These are phyloP conservation scores for Wickerhamomyces sydowiorum DNA, from an alignment of 805 yeast species.

Conservation along the genomic window DNA sequence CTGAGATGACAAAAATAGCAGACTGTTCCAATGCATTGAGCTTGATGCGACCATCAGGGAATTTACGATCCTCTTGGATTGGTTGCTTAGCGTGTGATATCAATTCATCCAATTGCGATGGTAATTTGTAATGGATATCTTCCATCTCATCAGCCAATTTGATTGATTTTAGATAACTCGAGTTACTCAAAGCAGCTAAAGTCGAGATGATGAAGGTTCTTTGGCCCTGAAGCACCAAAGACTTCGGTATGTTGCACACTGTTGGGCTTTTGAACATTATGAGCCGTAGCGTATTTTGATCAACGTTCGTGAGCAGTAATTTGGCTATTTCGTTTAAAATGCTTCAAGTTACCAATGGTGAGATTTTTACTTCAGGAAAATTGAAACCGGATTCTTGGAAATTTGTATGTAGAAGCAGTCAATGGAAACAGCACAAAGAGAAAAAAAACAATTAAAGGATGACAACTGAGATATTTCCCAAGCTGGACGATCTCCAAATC, in stretches of 20 bases:
- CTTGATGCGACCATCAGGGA: constrained; percentile 77
- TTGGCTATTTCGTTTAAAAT: too few species aligned
- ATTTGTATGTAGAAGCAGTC: too few species aligned
- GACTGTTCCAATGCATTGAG: constrained; percentile 56
- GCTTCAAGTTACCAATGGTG: too few species aligned
- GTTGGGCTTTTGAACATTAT: too few species aligned
- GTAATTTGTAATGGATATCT: constrained; percentile 28
- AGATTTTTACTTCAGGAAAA: too few species aligned
- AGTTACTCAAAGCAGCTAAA: constrained; percentile 16
- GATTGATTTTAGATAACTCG: constrained; percentile 35
- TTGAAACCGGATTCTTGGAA: too few species aligned
- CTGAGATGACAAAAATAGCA: constrained; percentile 64
- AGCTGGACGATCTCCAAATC: constrained; percentile 16
- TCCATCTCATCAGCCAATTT: constrained; percentile 57
- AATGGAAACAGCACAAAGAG: neutral
- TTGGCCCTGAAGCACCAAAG: too few species aligned
- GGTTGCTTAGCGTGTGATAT: neutral
- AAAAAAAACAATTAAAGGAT: constrained; percentile 10
- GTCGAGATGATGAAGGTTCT: constrained; percentile 12
- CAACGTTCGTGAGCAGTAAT: too few species aligned
- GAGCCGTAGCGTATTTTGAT: too few species aligned
- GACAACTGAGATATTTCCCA: constrained; percentile 30
- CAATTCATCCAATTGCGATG: constrained; percentile 1
- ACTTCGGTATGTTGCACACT: too few species aligned
- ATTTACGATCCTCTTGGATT: constrained; percentile 28